Evolutionary conservation across 495 filamentous ascomycete genomes (phyloP).

Genomic region (Lepraria neglecta): DNA sequence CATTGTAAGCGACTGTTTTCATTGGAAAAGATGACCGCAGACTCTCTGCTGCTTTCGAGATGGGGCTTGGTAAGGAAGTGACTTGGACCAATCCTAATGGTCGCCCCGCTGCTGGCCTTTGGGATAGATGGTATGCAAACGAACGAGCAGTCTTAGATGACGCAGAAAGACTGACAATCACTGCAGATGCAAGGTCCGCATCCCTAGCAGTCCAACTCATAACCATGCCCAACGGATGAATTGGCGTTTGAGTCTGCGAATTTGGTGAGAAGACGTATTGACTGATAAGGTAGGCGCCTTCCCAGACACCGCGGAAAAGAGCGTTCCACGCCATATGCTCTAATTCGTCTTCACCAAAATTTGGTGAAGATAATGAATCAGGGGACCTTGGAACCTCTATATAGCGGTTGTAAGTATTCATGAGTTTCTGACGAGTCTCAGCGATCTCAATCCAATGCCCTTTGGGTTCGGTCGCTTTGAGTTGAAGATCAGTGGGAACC

Average conservation of each 20-base stretch:
- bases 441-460: not conserved
- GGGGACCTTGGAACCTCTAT: not conserved
- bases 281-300: not conserved
- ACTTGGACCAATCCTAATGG: not conserved
- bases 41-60: not conserved
- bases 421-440: not conserved
- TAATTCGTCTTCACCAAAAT: not conserved
- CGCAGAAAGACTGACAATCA: not conserved
- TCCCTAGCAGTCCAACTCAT: not conserved
- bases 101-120: not conserved
- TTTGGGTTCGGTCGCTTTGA: not conserved
- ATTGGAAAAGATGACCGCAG: not conserved
- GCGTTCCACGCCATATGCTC: not conserved
- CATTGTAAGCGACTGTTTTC: not conserved
- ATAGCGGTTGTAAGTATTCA: not conserved
- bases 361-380: not conserved
- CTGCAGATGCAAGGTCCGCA: not conserved
- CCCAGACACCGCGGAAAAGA: slow-evolving; percentile 1
- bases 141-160: not conserved
- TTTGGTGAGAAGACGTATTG: not conserved
- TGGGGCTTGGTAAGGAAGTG: not conserved
- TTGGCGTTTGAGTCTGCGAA: not conserved
- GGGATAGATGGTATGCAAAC: not conserved
- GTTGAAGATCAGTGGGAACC: not conserved
- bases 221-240: not conserved